A percentile compares a stretch with the other conserved stretches of the same genome.
Evolutionary conservation across 352 stramenopile genomes (phyloP).

Genomic region (Aphanomyces stellatus): DNA sequence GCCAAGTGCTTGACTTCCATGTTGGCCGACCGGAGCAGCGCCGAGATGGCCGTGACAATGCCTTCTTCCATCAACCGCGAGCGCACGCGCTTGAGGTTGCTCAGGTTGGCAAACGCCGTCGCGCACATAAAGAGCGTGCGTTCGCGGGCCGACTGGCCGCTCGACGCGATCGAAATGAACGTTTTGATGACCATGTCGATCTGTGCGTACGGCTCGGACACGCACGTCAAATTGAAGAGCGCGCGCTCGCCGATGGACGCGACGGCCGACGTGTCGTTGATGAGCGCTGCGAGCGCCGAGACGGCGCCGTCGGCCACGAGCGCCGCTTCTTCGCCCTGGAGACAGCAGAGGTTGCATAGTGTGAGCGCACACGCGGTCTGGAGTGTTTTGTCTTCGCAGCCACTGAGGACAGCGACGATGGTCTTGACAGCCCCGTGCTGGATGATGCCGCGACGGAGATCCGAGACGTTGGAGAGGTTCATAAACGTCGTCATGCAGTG

Average conservation of each 20-base stretch:
- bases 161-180: constrained; percentile 51
- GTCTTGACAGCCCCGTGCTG: constrained; percentile 66
- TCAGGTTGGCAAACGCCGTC: constrained; percentile 83
- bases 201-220: constrained; percentile 74
- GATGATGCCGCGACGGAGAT: constrained; percentile 49
- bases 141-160: constrained; percentile 11
- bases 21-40: constrained; percentile 42
- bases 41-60: constrained; percentile 58
- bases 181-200: constrained; percentile 79
- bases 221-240: constrained; percentile 86
- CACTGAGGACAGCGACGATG: constrained; percentile 58
- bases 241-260: constrained; percentile 55
- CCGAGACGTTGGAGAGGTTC: constrained; percentile 68
- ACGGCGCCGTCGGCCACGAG: constrained; percentile 77
- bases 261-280: constrained; percentile 63
- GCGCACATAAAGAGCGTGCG: constrained; percentile 28
- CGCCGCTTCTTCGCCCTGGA: constrained; percentile 59
- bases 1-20: constrained; percentile 47
- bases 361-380: constrained; percentile 76
- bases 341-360: constrained; percentile 78
- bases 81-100: constrained; percentile 74
- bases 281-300: constrained; percentile 66
- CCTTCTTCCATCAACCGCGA: constrained; percentile 84
- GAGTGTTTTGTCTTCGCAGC: constrained; percentile 51
- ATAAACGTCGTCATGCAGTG: constrained; percentile 81